Percentiles rank a stretch among this genome's conserved stretches.
phyloP scores from a whole-genome alignment of 169 alveolate species.

The Plasmodium coatneyi region DNA sequence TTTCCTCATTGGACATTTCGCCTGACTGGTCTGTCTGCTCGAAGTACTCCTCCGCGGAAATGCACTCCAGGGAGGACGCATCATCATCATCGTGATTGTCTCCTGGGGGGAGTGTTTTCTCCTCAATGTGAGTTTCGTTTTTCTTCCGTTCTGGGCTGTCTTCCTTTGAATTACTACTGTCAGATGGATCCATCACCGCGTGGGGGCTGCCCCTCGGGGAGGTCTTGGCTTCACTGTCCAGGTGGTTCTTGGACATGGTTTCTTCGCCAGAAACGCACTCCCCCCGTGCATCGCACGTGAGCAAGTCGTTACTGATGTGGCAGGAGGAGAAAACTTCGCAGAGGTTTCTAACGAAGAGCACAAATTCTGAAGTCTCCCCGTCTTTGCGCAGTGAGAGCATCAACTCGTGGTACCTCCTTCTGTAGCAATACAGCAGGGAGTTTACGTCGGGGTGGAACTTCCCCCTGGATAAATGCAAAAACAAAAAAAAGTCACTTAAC shows the following conservation, averaged over 20 bases:
- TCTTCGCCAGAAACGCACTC: background rate
- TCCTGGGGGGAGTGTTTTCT: background rate
- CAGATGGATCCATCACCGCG: background rate
- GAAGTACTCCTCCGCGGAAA: background rate
- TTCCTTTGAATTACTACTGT: background rate
- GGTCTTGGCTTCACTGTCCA: background rate
- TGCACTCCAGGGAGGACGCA: background rate
- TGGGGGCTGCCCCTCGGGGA: background rate
- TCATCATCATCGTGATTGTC: background rate
- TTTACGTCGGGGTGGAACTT: slow-evolving; percentile 19
- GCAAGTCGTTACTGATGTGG: background rate
- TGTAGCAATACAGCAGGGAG: background rate
- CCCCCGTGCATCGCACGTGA: background rate
- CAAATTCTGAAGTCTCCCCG: background rate
- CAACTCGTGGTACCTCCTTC: background rate
- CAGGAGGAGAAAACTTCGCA: background rate
- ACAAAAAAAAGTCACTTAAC: slow-evolving; percentile 24
- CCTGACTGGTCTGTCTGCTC: background rate
- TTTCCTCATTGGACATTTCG: background rate
- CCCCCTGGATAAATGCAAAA: slow-evolving; percentile 14
- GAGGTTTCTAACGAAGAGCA: background rate
- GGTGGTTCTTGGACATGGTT: background rate
- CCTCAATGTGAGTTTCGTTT: background rate
- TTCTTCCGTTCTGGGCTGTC: background rate
- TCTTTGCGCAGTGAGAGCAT: background rate